These are phyloP conservation scores for Lachancea nothofagi DNA, from an alignment of 805 yeast species.

Conservation along the genomic window DNA sequence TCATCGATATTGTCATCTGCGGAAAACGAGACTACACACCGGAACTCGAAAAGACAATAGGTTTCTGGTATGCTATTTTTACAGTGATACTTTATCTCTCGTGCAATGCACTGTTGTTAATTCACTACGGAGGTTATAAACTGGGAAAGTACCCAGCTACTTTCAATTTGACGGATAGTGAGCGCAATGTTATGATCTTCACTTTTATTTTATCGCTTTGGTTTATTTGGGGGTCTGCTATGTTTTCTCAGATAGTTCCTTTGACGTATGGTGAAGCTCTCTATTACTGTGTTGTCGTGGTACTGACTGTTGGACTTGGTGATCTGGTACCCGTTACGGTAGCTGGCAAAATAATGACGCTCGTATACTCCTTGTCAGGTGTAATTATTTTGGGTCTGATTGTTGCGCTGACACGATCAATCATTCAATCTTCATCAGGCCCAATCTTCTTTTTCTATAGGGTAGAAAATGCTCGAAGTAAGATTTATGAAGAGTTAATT, in stretches of 20 bases:
- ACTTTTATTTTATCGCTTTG: constrained; percentile 61
- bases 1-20: constrained; percentile 36
- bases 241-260: constrained; percentile 43
- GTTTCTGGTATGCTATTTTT: constrained; percentile 73
- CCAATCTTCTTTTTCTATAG: constrained; percentile 64
- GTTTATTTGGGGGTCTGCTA: constrained; percentile 66
- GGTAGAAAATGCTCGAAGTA: constrained; percentile 46
- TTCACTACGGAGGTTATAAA: constrained; percentile 60
- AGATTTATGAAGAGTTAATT: constrained; percentile 18
- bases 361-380: constrained; percentile 65
- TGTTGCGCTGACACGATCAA: constrained; percentile 60
- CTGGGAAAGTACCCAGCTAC: constrained; percentile 59
- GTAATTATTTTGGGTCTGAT: constrained; percentile 69
- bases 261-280: constrained; percentile 59
- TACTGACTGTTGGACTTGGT: constrained; percentile 78
- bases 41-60: constrained; percentile 41
- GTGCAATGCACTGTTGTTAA: constrained; percentile 46
- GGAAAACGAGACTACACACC: constrained; percentile 18
- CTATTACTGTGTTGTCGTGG: constrained; percentile 67
- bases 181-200: constrained; percentile 68
- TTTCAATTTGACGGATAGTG: constrained; percentile 61
- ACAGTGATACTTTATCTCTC: constrained; percentile 57
- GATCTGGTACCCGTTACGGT: constrained; percentile 54
- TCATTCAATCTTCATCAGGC: constrained; percentile 54
- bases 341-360: constrained; percentile 51